phyloP scores from a whole-genome alignment of 495 filamentous ascomycete genomes.

The Elaphomyces granulatus region DNA sequence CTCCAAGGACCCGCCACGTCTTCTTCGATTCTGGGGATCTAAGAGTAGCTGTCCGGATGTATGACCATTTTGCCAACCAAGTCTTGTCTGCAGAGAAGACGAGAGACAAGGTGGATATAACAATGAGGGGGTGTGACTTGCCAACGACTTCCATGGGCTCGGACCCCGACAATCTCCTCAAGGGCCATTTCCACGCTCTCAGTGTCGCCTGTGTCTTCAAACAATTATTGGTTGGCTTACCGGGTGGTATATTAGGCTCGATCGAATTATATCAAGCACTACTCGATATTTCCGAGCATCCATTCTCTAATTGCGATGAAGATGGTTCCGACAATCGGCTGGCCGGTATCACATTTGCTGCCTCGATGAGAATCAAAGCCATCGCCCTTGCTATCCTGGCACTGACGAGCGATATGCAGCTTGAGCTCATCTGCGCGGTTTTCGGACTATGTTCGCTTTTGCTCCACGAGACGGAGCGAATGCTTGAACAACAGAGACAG shows the following conservation, averaged over 20 bases:
- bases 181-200: slow-evolving; percentile 28
- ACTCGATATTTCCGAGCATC: slow-evolving; percentile 44
- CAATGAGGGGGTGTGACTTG: slow-evolving; percentile 19
- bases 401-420: slow-evolving; percentile 22
- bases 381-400: slow-evolving; percentile 28
- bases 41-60: slow-evolving; percentile 19
- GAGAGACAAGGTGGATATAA: slow-evolving; percentile 19
- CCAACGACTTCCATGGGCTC: slow-evolving; percentile 15
- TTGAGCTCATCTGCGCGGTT: slow-evolving; percentile 27
- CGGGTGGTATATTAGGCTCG: slow-evolving; percentile 61
- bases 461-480: slow-evolving; percentile 13
- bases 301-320: slow-evolving; percentile 33
- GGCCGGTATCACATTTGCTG: slow-evolving; percentile 6
- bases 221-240: slow-evolving; percentile 51
- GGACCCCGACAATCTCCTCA: slow-evolving; percentile 41
- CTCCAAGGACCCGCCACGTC: slow-evolving; percentile 14
- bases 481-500: slow-evolving; percentile 9
- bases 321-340: slow-evolving; percentile 7
- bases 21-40: slow-evolving; percentile 23
- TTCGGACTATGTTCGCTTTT: slow-evolving; percentile 24
- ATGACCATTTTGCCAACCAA: slow-evolving; percentile 26
- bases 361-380: slow-evolving; percentile 14
- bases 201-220: slow-evolving; percentile 64
- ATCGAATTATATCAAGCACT: slow-evolving; percentile 49
- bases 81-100: slow-evolving; percentile 24